Base-by-base conservation (phyloP, 352 stramenopile genomes). In the Pythium coloratum region DNA sequence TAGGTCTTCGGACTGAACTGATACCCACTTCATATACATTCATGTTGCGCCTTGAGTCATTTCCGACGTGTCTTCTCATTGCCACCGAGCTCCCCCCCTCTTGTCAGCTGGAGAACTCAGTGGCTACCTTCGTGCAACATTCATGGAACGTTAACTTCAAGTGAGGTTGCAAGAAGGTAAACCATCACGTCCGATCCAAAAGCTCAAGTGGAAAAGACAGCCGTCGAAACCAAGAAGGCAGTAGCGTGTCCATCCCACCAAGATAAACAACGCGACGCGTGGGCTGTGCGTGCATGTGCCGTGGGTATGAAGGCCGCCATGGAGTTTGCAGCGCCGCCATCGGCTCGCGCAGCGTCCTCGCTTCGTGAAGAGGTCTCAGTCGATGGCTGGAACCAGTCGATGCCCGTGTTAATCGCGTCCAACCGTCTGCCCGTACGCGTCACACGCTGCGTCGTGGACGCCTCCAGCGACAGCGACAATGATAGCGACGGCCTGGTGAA, bases 351-450 rank as follows among this genome's bases (percentile, higher is more conserved):
- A 55, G 59, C 46, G n/a, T 44, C 16, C 32, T 34, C 34, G 44
- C 42, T 44, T 9, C 66, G 18, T 28, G 50, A 72, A 24, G 60
- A 61, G 10, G 34, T 30, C 18, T 50, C 53, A 2, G 53, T 59
- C 51, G 72, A 88, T 54, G 67, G 71, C 50, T 91, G 83, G 83
- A 75, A 81, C 59, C 70, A 76, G 14, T 70, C 80, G 3, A 88
- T 70, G 44, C 84, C 82, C 44, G 81, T 93, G 55, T 82, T 93
- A 56, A 90, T 93, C 71, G 84, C 82, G 24, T 80, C 82, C 9
- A 88, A 91, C 65, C 81, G 81, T 6, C 70, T 93, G 6, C 84
- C 84, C 24, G 76, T 91, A 36, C 81, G 81, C 5, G 46, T 82
- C 12, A 71, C 70, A 30, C 68, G 64, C 13, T 53, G 64, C 44